A percentile compares a stretch with the other conserved stretches of the same genome.
Evolutionary conservation across 345 rosid genomes (phyloP).

Genomic region (Schrenkiella parvula): DNA sequence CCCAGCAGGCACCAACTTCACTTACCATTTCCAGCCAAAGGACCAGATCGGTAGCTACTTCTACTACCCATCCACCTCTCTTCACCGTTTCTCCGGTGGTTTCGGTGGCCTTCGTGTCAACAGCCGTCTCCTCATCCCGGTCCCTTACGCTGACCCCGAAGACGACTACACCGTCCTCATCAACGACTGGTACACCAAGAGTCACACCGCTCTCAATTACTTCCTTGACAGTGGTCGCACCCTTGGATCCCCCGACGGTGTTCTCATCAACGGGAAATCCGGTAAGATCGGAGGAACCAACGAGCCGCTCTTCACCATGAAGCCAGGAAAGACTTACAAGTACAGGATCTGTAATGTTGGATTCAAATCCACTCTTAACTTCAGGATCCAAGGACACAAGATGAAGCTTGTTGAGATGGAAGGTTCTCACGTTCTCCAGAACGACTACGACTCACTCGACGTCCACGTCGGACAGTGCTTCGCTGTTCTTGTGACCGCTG

Average conservation of each 20-base stretch:
- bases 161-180: conserved; percentile 57
- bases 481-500: conserved; percentile 55
- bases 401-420: conserved; percentile 83
- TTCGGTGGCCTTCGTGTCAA: conserved; percentile 70
- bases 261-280: conserved; percentile 54
- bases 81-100: conserved; percentile 60
- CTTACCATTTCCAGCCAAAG: conserved; percentile 81
- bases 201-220: conserved; percentile 45
- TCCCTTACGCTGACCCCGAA: conserved; percentile 62
- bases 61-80: conserved; percentile 52
- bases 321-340: conserved; percentile 62
- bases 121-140: conserved; percentile 68
- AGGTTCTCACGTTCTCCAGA: conserved; percentile 63
- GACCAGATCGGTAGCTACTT: conserved; percentile 83
- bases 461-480: conserved; percentile 69
- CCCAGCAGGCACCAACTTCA: conserved; percentile 58
- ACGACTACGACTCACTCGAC: conserved; percentile 63
- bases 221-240: conserved; percentile 51
- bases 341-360: conserved; percentile 65
- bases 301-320: conserved; percentile 55
- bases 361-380: conserved; percentile 50
- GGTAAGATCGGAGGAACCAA: conserved; percentile 36
- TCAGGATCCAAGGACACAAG: conserved; percentile 63
- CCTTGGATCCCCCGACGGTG: conserved; percentile 53
- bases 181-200: conserved; percentile 59